A percentile compares a stretch with the other conserved stretches of the same genome.
Conservation (phyloP, 1,284 basidiomycete genomes). For the Rhodotorula sp. region DNA sequence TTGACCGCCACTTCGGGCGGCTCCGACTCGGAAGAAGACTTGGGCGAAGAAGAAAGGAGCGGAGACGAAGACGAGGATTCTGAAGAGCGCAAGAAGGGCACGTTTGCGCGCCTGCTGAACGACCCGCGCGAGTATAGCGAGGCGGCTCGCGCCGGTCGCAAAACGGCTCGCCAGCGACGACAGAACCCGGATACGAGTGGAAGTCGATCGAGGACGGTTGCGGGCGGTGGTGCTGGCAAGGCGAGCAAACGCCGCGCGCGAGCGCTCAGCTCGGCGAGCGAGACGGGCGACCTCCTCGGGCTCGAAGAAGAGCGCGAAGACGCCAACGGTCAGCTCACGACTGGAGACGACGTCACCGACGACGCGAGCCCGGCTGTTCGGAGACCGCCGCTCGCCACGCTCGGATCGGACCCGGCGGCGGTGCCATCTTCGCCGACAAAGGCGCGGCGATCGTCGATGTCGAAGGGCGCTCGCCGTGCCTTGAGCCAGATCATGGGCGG, state of each 20-base stretch:
- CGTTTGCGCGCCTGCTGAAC: conserved; percentile 35
- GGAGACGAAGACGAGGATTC: conserved; percentile 62
- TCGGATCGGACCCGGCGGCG: too few relatives aligned
- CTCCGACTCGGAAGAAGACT: conserved; percentile 56
- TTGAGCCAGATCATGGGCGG: conserved; percentile 44
- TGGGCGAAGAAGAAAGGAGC: conserved; percentile 52
- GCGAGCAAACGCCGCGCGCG: neutral
- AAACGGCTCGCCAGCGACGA: conserved; percentile 40
- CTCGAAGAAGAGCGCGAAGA: conserved; percentile 15
- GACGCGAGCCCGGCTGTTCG: too few relatives aligned
- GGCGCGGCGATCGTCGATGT: neutral
- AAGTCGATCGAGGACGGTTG: conserved; percentile 19
- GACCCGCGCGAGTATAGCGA: conserved; percentile 35
- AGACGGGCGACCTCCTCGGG: conserved; percentile 35
- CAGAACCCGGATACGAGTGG: conserved; percentile 24
- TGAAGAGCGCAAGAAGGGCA: conserved; percentile 48
- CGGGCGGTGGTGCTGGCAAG: neutral
- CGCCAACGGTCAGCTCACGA: neutral
- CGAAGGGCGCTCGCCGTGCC: conserved; percentile 18
- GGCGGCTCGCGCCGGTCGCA: conserved; percentile 34
- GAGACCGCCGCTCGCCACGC: neutral
- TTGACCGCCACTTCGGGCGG: conserved; percentile 53
- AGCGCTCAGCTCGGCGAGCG: conserved; percentile 17
- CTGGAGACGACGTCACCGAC: neutral
- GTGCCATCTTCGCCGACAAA: neutral